Evolutionary conservation across 306 rosid genomes (phyloP), one percentile per base, ranked within the genome.

Genomic region (Cyamopsis tetragonoloba): DNA sequence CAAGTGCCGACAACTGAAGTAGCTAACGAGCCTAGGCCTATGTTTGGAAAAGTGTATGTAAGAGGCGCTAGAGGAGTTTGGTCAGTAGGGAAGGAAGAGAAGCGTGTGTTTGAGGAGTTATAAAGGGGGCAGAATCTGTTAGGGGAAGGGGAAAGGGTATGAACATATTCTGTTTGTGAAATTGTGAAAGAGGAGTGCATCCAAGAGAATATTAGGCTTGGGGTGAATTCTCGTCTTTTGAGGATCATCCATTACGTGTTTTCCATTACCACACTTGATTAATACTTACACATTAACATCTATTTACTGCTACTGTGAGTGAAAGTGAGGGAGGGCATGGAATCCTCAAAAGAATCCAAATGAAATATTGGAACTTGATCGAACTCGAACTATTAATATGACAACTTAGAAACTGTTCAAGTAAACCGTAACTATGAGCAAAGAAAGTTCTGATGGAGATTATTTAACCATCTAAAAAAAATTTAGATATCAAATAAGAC

Each of bases 401-500:
- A 38, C 58, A 62, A 28, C 27, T 48, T 42, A 64, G 58, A 64
- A 64, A 23, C 55, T 53, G 20, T 22, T 74, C 42, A 13, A 39
- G 31, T 43, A 42, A 73, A 73, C 22, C 39, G 22, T 28, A 57
- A 46, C 41, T 53, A 27, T 12, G 39, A 47, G 68, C 62, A 23
- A n/a, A n/a, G 61, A 55, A 66, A 44, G 30, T 35, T 42, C 31
- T 14, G 43, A 13, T 47, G 19, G 67, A 46, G 53, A 70, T 71
- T 51, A 28, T 51, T 50, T 56, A 17, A 42, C 65, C 49, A 53
- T 43, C 35, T 23, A 42, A 5, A 54, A 31, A 39, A 62, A 39
- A 56, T 23, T 35, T 13, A 54, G 48, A 62, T 20, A 27, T 23
- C 32, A 68, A 32, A 26, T 18, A 34, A 39, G 30, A 89, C 98